Evolutionary conservation across 345 rosid species (phyloP).

Genomic region (Camelina neglecta): DNA sequence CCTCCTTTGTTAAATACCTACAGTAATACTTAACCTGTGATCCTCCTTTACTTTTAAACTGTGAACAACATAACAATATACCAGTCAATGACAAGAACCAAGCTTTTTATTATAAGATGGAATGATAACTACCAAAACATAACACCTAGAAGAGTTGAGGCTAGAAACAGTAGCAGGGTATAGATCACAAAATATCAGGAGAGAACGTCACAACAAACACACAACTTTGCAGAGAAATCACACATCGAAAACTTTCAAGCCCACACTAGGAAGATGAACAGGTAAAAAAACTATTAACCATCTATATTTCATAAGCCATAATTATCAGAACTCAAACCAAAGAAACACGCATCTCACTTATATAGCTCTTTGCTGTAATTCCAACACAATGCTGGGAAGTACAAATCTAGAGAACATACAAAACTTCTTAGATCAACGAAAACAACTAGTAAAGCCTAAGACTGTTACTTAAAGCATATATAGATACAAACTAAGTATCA

Average conservation of each 20-base stretch:
- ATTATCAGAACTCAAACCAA: conserved; percentile 6
- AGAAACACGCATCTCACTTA: not conserved
- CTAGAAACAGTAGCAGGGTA: conserved; percentile 15
- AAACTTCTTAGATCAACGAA: not conserved
- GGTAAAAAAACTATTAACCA: not conserved
- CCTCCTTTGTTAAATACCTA: conserved; percentile 91
- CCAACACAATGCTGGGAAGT: conserved; percentile 17
- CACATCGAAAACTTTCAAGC: not conserved
- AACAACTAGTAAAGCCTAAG: not conserved
- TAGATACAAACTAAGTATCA: not conserved
- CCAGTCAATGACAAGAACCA: conserved; percentile 29
- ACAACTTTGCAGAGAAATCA: conserved; percentile 2
- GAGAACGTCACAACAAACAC: not conserved
- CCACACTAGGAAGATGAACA: conserved; percentile 7
- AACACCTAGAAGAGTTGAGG: conserved; percentile 23
- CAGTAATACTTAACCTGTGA: conserved; percentile 96
- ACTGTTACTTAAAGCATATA: not conserved
- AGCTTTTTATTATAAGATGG: not conserved
- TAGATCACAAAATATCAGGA: conserved; percentile 19
- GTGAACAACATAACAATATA: conserved; percentile 36
- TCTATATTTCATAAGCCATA: conserved; percentile 3
- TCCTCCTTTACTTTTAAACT: conserved; percentile 99
- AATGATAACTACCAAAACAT: not conserved
- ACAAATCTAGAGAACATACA: not conserved
- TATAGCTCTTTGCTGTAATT: conserved; percentile 4